These are phyloP conservation scores for Fraxinus excelsior DNA, from an alignment of 257 asterid species.

Conservation along the genomic window DNA sequence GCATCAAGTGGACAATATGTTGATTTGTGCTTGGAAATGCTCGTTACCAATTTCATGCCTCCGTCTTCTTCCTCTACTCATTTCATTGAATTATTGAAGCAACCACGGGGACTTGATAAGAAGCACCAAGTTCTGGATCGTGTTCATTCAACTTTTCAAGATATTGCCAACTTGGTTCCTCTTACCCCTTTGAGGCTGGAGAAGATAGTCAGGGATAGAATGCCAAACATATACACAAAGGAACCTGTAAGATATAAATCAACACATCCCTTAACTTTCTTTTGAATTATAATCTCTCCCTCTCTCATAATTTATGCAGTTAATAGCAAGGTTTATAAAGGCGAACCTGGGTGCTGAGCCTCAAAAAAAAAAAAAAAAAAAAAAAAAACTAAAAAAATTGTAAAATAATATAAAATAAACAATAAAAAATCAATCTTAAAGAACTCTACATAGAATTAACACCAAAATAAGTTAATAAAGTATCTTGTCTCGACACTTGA, in stretches of 20 bases:
- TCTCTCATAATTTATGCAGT: background rate
- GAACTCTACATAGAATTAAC: no score
- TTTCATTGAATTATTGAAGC: constrained; percentile 50
- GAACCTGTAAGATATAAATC: constrained; percentile 30
- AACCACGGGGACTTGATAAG: constrained; percentile 19
- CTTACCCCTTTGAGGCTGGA: constrained; percentile 77
- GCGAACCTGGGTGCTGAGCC: no score
- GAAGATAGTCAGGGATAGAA: constrained; percentile 55
- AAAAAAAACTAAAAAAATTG: no score
- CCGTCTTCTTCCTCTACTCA: constrained; percentile 34
- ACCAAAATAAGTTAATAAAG: no score
- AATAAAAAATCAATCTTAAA: no score
- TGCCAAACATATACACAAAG: constrained; percentile 54
- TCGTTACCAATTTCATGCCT: constrained; percentile 79
- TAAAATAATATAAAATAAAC: no score
- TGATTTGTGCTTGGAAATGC: constrained; percentile 84
- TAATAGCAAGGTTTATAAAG: background rate
- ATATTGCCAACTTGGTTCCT: constrained; percentile 72
- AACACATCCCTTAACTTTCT: background rate
- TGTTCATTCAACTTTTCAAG: constrained; percentile 68
- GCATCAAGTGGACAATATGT: constrained; percentile 67
- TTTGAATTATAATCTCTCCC: background rate
- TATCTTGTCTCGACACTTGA: no score
- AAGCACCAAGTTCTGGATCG: constrained; percentile 62
- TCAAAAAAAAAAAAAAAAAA: no score